Base-by-base conservation (phyloP, 2,329 filamentous ascomycete genomes). In the Fonsecaea pedrosoi region DNA sequence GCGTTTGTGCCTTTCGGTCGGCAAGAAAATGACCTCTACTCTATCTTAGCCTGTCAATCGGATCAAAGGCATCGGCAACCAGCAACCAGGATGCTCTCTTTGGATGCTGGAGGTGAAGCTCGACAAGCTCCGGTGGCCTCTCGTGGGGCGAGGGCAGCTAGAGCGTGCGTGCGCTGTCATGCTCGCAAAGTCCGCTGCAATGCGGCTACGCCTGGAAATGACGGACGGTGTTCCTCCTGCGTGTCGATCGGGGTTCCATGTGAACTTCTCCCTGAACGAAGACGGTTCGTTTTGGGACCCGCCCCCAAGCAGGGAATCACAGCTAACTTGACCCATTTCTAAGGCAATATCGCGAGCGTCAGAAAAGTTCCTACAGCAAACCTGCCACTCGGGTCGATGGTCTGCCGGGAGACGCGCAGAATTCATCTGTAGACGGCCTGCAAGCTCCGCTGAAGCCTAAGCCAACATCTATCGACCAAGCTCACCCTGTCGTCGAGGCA, bases 111-210 rank as follows among this genome's bases (percentile, higher is more conserved):
- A 15, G 13, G 4, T 15, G 15, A 40, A 38, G 6, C 35, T 10
- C 35, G 35, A 13, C 38, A 12, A 40, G 38, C 2, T 12, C 12
- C 10, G 15, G 12, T 6, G 38, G 38, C 38, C 15, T 15, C 38
- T 6, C 38, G 38, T 15, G 13, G 10, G 12, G 12, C 12, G 38
- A 40, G 38, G 38, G 38, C 38, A 40, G 38, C 38, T 40, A 40
- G 38, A 40, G 38, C 38, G 2, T 40, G 38, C 5, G 10, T 40
- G 38, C 38, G 38, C 15, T 56, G 54, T 21, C 54, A 56, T 38
- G 54, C 54, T 5, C 34, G 54, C 15, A 56, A 56, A 56, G 37
- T 56, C 15, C 54, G 54, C 25, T 56, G 54, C 37, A 37, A 56
- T 21, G 54, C 54, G 13, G 37, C 32, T 56, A 21, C 21, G 32